phyloP scores from a whole-genome alignment of 345 rosid genomes.

The Boechera stricta region DNA sequence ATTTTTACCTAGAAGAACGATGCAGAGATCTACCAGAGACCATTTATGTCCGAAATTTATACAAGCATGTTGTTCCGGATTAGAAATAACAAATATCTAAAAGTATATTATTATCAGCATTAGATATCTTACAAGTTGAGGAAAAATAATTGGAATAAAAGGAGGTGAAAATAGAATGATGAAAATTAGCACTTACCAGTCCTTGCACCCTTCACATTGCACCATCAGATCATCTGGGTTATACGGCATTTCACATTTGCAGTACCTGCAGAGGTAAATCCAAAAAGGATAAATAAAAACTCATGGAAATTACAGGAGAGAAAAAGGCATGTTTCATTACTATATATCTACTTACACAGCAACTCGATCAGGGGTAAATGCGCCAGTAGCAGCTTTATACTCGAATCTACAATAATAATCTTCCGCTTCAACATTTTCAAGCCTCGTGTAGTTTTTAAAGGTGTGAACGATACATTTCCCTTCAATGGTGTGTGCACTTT shows the following conservation, averaged over 20 bases:
- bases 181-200: constrained; percentile 63
- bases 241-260: constrained; percentile 95
- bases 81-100: not conserved
- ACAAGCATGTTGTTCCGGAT: constrained; percentile 7
- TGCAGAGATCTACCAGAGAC: not conserved
- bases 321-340: not conserved
- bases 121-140: not conserved
- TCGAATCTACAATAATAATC: constrained; percentile 88
- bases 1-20: not conserved
- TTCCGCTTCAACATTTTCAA: constrained; percentile 75
- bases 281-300: constrained; percentile 7
- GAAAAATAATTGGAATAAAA: not conserved
- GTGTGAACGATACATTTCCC: constrained; percentile 85
- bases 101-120: not conserved
- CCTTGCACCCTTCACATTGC: constrained; percentile 90
- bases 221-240: constrained; percentile 95
- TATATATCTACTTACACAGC: constrained; percentile 74
- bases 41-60: not conserved
- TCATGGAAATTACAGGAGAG: constrained; percentile 20
- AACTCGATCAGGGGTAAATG: constrained; percentile 79
- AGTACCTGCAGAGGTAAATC: constrained; percentile 61
- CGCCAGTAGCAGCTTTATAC: constrained; percentile 86
- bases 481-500: constrained; percentile 82
- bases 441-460: constrained; percentile 77
- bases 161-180: constrained; percentile 3